A percentile compares a stretch with the other conserved stretches of the same genome.
Evolutionary conservation across 805 yeast genomes (phyloP).

Genomic region (Myxozyma nipponensis): DNA sequence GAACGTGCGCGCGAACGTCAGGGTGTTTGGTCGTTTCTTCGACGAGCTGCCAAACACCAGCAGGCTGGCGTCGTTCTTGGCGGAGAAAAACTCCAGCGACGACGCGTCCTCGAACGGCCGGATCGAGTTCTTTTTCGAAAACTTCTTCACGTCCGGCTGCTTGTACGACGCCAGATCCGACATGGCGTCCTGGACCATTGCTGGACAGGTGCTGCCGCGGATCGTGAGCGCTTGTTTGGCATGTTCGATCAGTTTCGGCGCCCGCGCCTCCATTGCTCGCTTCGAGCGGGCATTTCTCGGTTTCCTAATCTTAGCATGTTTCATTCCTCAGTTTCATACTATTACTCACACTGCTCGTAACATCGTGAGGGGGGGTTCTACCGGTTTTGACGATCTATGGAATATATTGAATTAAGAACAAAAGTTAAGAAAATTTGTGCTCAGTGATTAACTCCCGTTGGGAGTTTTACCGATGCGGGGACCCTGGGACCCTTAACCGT

Average conservation of each 20-base stretch:
- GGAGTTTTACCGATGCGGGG: too few species aligned
- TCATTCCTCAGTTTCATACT: too few species aligned
- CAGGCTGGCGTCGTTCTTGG: constrained; percentile 87
- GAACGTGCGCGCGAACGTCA: constrained; percentile 85
- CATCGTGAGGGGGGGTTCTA: neutral
- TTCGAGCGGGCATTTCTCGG: constrained; percentile 96
- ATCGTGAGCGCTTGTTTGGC: constrained; percentile 85
- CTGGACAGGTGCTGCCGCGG: constrained; percentile 80
- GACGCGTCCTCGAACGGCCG: constrained; percentile 89
- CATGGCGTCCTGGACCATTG: constrained; percentile 80
- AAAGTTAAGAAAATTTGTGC: neutral
- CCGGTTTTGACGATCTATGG: neutral
- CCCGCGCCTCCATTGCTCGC: constrained; percentile 85
- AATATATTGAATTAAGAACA: neutral
- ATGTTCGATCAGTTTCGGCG: constrained; percentile 84
- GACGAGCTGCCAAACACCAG: constrained; percentile 74
- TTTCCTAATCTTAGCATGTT: constrained; percentile 43
- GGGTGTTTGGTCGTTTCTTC: constrained; percentile 88
- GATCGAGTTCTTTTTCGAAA: constrained; percentile 81
- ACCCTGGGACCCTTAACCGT: too few species aligned
- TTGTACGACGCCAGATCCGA: constrained; percentile 62
- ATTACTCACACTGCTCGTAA: neutral
- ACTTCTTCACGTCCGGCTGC: constrained; percentile 85
- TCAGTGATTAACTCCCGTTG: neutral
- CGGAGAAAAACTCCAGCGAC: constrained; percentile 84